A percentile compares a stretch with the other conserved stretches of the same genome.
phyloP scores from a whole-genome alignment of 2,329 filamentous ascomycete species.

The Botrytis fabae region DNA sequence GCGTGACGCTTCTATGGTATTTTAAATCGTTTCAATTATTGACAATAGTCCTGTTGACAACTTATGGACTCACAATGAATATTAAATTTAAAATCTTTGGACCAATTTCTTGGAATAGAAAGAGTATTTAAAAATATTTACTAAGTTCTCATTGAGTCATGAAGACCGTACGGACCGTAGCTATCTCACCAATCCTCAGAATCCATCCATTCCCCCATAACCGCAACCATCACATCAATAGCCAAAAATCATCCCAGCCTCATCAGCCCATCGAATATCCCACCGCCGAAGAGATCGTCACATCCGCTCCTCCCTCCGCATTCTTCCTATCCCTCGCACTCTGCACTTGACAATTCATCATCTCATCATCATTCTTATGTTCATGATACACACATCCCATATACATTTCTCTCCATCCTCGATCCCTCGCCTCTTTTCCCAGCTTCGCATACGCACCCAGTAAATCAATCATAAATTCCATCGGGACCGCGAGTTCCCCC shows the following conservation, averaged over 20 bases:
- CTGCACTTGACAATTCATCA: not conserved
- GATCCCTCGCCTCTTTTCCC: too few species aligned
- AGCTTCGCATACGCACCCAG: not conserved
- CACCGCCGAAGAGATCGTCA: not conserved
- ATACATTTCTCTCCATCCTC: too few species aligned
- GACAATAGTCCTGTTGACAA: accelerated
- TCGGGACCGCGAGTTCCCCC: not conserved
- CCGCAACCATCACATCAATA: not conserved
- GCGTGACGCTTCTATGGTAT: not conserved
- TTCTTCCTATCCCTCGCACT: not conserved
- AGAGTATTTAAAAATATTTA: accelerated
- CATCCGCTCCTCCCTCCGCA: not conserved
- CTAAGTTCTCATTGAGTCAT: not conserved
- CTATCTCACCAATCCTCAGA: not conserved
- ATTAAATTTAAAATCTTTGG: accelerated
- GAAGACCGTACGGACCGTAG: accelerated
- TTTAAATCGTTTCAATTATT: not conserved
- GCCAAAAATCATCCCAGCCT: not conserved
- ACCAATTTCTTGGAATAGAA: not conserved
- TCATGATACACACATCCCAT: not conserved
- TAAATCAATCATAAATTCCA: not conserved
- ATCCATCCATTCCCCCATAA: not conserved
- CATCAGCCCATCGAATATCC: not conserved
- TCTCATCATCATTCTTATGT: not conserved
- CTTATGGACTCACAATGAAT: not conserved